Percentiles rank a stretch among this genome's conserved stretches.
phyloP scores from a whole-genome alignment of 257 asterid genomes.

The Eustoma russellianum region DNA sequence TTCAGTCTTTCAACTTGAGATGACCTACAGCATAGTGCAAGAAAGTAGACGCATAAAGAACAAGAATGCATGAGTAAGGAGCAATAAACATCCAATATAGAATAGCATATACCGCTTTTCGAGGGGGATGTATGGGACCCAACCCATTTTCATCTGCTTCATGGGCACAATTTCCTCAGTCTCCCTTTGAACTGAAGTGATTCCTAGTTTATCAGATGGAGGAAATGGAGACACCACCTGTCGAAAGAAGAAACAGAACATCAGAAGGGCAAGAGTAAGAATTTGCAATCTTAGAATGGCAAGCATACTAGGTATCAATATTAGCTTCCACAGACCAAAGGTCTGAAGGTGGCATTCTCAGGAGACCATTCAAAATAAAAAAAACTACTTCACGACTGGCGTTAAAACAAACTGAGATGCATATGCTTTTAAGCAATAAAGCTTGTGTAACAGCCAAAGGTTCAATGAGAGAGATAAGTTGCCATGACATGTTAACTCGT shows the following conservation, averaged over 20 bases:
- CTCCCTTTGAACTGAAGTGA: constrained; percentile 93
- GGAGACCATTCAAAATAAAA: background rate
- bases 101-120: constrained; percentile 44
- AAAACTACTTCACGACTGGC: background rate
- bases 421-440: too few species aligned
- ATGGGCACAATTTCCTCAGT: constrained; percentile 85
- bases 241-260: constrained; percentile 11
- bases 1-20: constrained; percentile 87
- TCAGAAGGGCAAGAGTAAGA: background rate
- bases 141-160: constrained; percentile 99
- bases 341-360: too few species aligned
- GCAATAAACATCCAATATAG: constrained; percentile 6
- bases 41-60: constrained; percentile 7
- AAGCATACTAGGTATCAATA: too few species aligned
- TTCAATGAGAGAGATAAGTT: background rate
- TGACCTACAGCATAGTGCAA: constrained; percentile 39
- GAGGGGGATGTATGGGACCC: constrained; percentile 93
- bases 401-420: background rate
- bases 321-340: too few species aligned
- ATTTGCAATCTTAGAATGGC: background rate
- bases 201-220: constrained; percentile 95
- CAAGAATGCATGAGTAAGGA: constrained; percentile 1
- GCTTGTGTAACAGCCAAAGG: background rate
- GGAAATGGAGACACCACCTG: constrained; percentile 96
- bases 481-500: too few species aligned